These are phyloP conservation scores for Saccharum spontaneum DNA, from an alignment of 176 grass and related monocot genomes.

Conservation along the genomic window DNA sequence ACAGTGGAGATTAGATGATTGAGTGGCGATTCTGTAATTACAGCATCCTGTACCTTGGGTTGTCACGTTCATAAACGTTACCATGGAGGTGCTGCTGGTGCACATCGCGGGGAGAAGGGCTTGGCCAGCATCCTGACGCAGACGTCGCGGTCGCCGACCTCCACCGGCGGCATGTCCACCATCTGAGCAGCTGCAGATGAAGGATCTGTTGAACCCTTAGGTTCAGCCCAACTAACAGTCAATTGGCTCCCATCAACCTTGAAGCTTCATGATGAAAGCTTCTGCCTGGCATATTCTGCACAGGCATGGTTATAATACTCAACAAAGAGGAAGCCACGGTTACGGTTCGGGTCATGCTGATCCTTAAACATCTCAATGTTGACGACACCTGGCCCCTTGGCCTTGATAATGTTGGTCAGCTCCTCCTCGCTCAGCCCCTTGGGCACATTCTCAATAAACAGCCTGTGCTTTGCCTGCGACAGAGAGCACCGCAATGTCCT, in stretches of 20 bases:
- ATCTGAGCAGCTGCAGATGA: conserved; percentile 80
- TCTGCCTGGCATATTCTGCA: conserved; percentile 76
- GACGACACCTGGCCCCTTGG: conserved; percentile 75
- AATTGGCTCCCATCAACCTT: conserved; percentile 93
- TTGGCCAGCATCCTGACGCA: no score
- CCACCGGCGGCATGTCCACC: no score
- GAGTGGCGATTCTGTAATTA: no score
- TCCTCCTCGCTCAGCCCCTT: conserved; percentile 94
- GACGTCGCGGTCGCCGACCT: no score
- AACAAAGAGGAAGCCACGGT: conserved; percentile 92
- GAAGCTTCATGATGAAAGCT: conserved; percentile 66
- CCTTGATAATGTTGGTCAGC: conserved; percentile 76
- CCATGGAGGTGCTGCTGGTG: no score
- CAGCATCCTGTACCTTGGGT: no score
- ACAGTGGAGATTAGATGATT: no score
- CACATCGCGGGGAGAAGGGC: no score
- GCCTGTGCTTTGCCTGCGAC: conserved; percentile 87
- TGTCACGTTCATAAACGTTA: no score
- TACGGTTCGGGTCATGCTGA: conserved; percentile 82
- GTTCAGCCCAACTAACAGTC: conserved; percentile 94
- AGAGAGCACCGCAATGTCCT: conserved; percentile 88
- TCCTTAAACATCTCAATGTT: conserved; percentile 98
- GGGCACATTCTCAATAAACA: conserved; percentile 95
- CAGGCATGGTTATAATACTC: conserved; percentile 97
- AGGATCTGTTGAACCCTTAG: conserved; percentile 68